phyloP scores from a whole-genome alignment of 768 basidiomycete genomes.

The Amyloporia xantha region DNA sequence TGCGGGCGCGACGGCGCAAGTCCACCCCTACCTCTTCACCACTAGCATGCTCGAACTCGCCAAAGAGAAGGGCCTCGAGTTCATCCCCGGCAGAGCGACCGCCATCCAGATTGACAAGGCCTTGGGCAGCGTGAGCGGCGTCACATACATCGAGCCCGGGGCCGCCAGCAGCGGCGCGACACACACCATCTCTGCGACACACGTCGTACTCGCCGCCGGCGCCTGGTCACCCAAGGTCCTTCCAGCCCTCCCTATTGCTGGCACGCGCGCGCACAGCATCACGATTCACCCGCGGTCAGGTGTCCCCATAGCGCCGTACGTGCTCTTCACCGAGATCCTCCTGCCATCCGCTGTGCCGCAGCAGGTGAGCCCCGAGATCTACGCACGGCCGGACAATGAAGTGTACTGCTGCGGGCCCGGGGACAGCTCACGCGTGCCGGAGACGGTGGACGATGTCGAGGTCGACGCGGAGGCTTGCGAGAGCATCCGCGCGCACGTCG shows the following conservation, averaged over 20 bases:
- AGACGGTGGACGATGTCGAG: slow-evolving; percentile 63
- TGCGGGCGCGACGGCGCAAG: slow-evolving; percentile 60
- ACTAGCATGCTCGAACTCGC: slow-evolving; percentile 65
- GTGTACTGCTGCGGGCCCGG: slow-evolving; percentile 77
- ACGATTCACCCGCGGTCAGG: slow-evolving; percentile 45
- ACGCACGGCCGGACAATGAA: slow-evolving; percentile 62
- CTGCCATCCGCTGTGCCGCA: slow-evolving; percentile 23
- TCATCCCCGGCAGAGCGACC: slow-evolving; percentile 41
- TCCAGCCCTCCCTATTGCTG: slow-evolving; percentile 48
- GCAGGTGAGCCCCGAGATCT: slow-evolving; percentile 56
- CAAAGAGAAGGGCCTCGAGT: slow-evolving; percentile 41
- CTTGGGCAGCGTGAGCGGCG: slow-evolving; percentile 35
- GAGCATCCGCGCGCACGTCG: slow-evolving; percentile 46
- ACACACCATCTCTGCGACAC: slow-evolving; percentile 47
- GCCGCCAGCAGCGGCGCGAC: slow-evolving; percentile 17
- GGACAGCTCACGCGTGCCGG: slow-evolving; percentile 68
- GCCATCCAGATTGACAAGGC: slow-evolving; percentile 37
- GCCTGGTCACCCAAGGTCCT: slow-evolving; percentile 74
- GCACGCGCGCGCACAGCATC: slow-evolving; percentile 68
- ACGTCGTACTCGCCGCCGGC: slow-evolving; percentile 76
- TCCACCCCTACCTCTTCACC: slow-evolving; percentile 72
- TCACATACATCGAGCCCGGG: slow-evolving; percentile 35
- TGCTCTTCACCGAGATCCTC: slow-evolving; percentile 75
- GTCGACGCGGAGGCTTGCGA: slow-evolving; percentile 54
- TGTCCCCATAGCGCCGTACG: slow-evolving; percentile 59